phyloP scores from a whole-genome alignment of 2,329 filamentous ascomycete species.

The Fusarium sp. region DNA sequence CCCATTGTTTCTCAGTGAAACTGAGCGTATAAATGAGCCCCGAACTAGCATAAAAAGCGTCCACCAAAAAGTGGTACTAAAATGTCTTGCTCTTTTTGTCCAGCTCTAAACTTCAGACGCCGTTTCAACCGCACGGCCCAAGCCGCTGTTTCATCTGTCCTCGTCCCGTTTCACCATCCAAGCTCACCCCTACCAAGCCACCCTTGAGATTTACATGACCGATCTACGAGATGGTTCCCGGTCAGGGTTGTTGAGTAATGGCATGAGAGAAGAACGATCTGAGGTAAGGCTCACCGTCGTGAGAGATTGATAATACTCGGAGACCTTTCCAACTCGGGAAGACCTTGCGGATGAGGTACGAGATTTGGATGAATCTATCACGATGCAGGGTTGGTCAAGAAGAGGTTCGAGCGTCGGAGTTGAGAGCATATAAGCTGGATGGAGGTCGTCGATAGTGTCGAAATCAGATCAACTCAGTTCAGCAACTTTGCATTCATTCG shows the following conservation, averaged over 20 bases:
- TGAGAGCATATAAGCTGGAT: constrained; percentile 12
- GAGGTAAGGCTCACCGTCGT: constrained; percentile 13
- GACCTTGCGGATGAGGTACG: constrained; percentile 15
- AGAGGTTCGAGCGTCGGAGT: constrained; percentile 19
- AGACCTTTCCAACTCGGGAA: constrained; percentile 26
- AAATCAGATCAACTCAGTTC: constrained; percentile 17
- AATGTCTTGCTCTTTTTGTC: neutral
- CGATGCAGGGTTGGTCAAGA: neutral
- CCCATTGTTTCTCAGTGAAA: constrained; percentile 8
- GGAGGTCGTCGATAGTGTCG: neutral
- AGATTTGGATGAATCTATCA: constrained; percentile 4
- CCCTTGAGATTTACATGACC: neutral
- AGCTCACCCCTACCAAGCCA: neutral
- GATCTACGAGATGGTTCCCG: neutral
- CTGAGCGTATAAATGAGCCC: neutral
- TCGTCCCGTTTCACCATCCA: constrained; percentile 28
- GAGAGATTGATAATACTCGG: constrained; percentile 15
- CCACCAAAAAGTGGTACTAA: neutral
- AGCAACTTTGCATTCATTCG: constrained; percentile 17
- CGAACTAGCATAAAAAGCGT: neutral
- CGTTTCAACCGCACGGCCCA: constrained; percentile 21
- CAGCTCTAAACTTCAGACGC: neutral
- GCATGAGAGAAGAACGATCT: neutral
- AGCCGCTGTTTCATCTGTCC: constrained; percentile 16
- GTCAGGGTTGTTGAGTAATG: neutral